Percentiles rank a stretch among this genome's conserved stretches.
phyloP scores from a whole-genome alignment of 192 early-diverging fungal species.

The Backusella psychrophila region DNA sequence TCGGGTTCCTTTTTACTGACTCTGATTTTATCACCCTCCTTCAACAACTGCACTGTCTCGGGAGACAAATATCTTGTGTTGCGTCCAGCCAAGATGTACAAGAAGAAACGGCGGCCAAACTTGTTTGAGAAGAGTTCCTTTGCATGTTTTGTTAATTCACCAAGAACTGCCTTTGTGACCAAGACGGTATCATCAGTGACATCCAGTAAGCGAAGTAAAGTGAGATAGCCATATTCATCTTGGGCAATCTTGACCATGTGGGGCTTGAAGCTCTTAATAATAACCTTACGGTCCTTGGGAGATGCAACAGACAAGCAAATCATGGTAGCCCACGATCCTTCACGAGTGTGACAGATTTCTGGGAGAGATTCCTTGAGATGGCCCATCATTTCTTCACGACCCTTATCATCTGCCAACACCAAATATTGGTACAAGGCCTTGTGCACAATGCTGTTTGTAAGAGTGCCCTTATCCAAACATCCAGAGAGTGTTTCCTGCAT shows the following conservation, averaged over 20 bases:
- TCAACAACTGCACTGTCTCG: conserved; percentile 68
- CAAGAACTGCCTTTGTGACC: conserved; percentile 72
- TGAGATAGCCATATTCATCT: conserved; percentile 90
- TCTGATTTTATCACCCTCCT: conserved; percentile 59
- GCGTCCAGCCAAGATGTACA: conserved; percentile 82
- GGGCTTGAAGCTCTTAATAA: conserved; percentile 83
- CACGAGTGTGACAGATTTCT: conserved; percentile 89
- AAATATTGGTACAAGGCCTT: conserved; percentile 85
- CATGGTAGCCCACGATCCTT: conserved; percentile 86
- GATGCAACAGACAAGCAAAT: conserved; percentile 74
- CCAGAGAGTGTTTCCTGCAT: conserved; percentile 66
- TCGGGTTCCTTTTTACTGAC: conserved; percentile 83
- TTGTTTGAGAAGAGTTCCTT: conserved; percentile 58
- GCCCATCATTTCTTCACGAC: conserved; percentile 56
- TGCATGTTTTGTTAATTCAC: conserved; percentile 49
- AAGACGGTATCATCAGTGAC: conserved; percentile 93
- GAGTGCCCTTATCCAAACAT: conserved; percentile 81
- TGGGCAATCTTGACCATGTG: conserved; percentile 75
- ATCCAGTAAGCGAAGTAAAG: conserved; percentile 81
- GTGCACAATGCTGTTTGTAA: conserved; percentile 81
- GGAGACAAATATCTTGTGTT: conserved; percentile 68
- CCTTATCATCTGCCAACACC: conserved; percentile 59
- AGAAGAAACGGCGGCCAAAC: conserved; percentile 74
- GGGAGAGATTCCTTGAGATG: conserved; percentile 78
- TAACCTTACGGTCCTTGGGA: conserved; percentile 89